Evolutionary conservation across 2,329 filamentous ascomycete genomes (phyloP), one percentile per base, ranked within the genome.

Genomic region (Fusarium anthophilum): DNA sequence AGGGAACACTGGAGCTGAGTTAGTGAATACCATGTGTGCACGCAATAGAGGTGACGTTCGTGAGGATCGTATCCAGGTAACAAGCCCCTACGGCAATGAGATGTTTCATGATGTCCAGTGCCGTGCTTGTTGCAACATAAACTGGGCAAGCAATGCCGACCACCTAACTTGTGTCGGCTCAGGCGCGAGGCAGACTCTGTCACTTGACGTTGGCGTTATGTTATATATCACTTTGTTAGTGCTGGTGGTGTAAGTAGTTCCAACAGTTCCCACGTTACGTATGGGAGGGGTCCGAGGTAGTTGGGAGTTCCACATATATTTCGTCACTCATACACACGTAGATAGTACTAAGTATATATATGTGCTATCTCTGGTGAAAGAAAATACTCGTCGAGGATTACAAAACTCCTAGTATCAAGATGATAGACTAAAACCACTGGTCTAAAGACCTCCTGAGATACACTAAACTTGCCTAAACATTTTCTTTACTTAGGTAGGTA

Each of bases 61-160:
- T 91, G 45, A 93, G 84, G 66, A 94, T 92, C 4, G 91, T 94
- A 81, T 94, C 92, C 43, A 93, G 82, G 82, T 93, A 93, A 75
- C 91, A 92, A 32, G 91, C 91, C 28, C 92, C 92, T 50, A 92
- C 85, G 51, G 91, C 87, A 58, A 93, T 83, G 69, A 94, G 84
- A 73, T 89, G 87, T 81, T 86, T 87, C 84, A 87, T 89, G 47
- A 39, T 67, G 64, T 58, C 37, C 63, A 28, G 28, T 18, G 35
- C 26, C 39, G 20, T 37, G 32, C 63, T 55, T 30, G 61, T 20
- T n/a, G 35, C 24, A 30, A 32, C 28, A 35, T 57, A 47, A 24
- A 24, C 18, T 48, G 20, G 10, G 22, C 30, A 30, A 22, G 44
- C 15, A 39, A 35, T 59, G 20, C 43, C n/a, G 57, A 5, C 22